Conservation (phyloP, 2,329 filamentous ascomycete genomes). For the Aspergillus candidus region DNA sequence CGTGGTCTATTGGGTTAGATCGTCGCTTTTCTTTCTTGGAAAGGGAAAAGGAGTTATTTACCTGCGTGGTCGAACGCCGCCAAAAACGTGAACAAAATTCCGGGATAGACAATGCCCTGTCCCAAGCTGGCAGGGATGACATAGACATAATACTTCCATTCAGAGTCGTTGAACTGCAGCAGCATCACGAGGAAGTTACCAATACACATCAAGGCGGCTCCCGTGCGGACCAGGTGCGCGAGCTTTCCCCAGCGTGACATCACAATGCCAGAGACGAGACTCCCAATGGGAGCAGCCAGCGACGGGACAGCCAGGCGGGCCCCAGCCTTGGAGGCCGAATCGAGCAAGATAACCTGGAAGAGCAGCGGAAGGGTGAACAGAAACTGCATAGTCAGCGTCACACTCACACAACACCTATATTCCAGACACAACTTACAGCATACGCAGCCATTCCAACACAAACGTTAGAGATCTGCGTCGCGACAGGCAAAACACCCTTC, state of each 20-base stretch:
- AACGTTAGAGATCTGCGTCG: slow-evolving; percentile 54
- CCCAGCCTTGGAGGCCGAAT: slow-evolving; percentile 42
- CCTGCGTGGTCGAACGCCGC: slow-evolving; percentile 58
- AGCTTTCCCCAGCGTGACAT: slow-evolving; percentile 46
- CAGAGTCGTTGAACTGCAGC: slow-evolving; percentile 37
- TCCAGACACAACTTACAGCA: slow-evolving; percentile 43
- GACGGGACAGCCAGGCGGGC: slow-evolving; percentile 42
- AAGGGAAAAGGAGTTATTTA: slow-evolving; percentile 25
- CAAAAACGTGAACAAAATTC: slow-evolving; percentile 55
- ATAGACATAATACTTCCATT: slow-evolving; percentile 43
- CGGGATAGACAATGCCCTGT: slow-evolving; percentile 44
- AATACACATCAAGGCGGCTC: slow-evolving; percentile 39
- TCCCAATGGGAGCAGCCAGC: slow-evolving; percentile 41
- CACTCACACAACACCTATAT: neutral
- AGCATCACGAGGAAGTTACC: slow-evolving; percentile 39
- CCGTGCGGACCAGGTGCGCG: slow-evolving; percentile 35
- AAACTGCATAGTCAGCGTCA: slow-evolving; percentile 25
- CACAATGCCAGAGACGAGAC: slow-evolving; percentile 40
- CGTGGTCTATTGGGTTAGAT: slow-evolving; percentile 46
- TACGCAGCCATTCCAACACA: slow-evolving; percentile 58
- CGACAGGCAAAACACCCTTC: slow-evolving; percentile 48
- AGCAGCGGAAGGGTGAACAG: slow-evolving; percentile 45
- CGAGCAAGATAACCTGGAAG: slow-evolving; percentile 38
- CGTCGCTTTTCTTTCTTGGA: neutral
- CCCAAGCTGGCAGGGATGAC: slow-evolving; percentile 44